phyloP scores from a whole-genome alignment of 352 stramenopile genomes.

The Pythium monospermum region DNA sequence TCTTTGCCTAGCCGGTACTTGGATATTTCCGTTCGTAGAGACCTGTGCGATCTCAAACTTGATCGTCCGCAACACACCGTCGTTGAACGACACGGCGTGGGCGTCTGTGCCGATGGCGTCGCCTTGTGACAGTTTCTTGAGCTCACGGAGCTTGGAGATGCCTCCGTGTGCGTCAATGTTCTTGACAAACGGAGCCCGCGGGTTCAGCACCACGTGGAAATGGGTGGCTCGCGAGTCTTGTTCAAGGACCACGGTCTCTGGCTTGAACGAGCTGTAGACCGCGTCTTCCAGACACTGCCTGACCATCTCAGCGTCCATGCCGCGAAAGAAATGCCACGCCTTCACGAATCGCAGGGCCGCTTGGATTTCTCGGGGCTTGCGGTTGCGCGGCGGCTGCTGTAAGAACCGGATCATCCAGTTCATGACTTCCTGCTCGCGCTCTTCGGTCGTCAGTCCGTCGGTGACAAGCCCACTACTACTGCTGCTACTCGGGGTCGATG shows the following conservation, averaged over 20 bases:
- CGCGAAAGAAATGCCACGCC: conserved; percentile 50
- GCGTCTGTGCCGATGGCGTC: conserved; percentile 52
- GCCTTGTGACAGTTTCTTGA: conserved; percentile 50
- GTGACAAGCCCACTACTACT: background rate
- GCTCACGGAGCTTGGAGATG: conserved; percentile 43
- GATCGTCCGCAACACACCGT: conserved; percentile 28
- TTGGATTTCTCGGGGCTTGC: conserved; percentile 21
- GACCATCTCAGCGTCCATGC: conserved; percentile 42
- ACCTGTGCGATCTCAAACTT: conserved; percentile 6
- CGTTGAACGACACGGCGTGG: conserved; percentile 28
- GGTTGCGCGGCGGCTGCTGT: conserved; percentile 24
- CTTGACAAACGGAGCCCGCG: conserved; percentile 35
- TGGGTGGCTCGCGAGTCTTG: conserved; percentile 31
- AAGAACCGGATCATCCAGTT: conserved; percentile 40
- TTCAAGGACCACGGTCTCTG: conserved; percentile 33
- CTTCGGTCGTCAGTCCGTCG: conserved; percentile 19
- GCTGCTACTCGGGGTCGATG: background rate
- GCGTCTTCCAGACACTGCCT: conserved; percentile 46
- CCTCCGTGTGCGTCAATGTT: conserved; percentile 32
- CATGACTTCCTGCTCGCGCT: conserved; percentile 29
- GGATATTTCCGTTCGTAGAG: too few species aligned
- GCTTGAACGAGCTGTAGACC: conserved; percentile 29
- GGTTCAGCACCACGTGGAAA: conserved; percentile 48
- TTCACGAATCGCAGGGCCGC: conserved; percentile 27
- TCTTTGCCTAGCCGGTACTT: too few species aligned